Base-by-base conservation (phyloP, 768 basidiomycete genomes). In the Tricholoma sp. region DNA sequence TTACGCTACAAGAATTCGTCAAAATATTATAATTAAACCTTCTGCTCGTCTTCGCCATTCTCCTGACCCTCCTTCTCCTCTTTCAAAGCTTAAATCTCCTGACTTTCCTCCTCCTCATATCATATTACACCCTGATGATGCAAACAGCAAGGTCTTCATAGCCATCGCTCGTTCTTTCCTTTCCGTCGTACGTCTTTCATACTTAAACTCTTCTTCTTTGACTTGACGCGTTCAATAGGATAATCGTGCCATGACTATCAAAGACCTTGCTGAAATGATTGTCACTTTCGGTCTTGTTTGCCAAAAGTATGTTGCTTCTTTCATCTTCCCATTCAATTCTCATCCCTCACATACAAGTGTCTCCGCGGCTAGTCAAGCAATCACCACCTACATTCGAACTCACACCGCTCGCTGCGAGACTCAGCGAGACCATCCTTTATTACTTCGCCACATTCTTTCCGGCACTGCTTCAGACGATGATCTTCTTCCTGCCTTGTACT, bases 161-260 rank as follows among this genome's bases (percentile, higher is more conserved):
- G 87, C 88, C 45, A 82, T 91, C 63, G 86, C 80, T 27, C 82
- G 86, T 27, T 79, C 88, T 27, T 83, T 91, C 62, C 77, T 89
- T 66, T 85, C 88, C 32, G 84, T 91, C 57, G 88, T 89, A 64
- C 64, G 87, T 76, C 22, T 34, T 37, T 39, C 51, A 45, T 39
- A 63, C 53, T 57, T 63, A 50, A n/a, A 64, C 60, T 65, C 37
- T 59, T 60, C 54, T 18, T 50, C 46, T 57, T 46, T 61, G 64
- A 32, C 24, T 52, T 41, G 21, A 27, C 59, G 53, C 46, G 31
- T 59, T 37, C 10, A 41, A 19, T 56, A 89, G 87, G 82, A 86
- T 66, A 91, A 91, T 71, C 83, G 87, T 50, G 89, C 89, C 49
- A 88, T 90, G 84, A 91, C 89, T 41, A 86, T 91, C 74, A 91